These are phyloP conservation scores for Penicillium sclerotiorum DNA, from an alignment of 2,329 filamentous ascomycete genomes.

Conservation along the genomic window DNA sequence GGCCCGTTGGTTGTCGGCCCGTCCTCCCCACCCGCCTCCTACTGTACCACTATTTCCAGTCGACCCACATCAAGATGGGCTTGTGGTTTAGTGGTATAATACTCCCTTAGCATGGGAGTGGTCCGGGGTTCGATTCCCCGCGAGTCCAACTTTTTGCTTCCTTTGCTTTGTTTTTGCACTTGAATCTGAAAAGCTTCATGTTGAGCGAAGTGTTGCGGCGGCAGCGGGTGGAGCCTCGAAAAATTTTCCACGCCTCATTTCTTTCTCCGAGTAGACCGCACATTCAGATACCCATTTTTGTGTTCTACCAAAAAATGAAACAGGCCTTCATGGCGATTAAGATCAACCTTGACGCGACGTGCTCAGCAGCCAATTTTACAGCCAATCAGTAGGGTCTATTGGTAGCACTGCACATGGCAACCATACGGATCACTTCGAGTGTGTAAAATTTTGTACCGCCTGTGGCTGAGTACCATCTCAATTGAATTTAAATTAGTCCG, in stretches of 20 bases:
- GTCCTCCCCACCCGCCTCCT: background rate
- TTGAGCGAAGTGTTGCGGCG: background rate
- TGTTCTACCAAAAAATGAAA: no score
- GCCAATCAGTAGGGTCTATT: no score
- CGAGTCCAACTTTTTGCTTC: constrained; percentile 48
- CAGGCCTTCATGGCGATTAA: no score
- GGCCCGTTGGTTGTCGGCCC: background rate
- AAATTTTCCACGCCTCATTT: background rate
- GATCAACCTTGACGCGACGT: no score
- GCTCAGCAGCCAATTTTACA: no score
- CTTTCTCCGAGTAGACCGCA: background rate
- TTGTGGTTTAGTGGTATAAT: constrained; percentile 54
- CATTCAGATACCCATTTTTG: background rate
- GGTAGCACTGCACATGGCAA: no score
- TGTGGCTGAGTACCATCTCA: background rate
- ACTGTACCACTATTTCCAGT: background rate
- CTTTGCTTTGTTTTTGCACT: background rate
- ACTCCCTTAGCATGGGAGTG: constrained; percentile 52
- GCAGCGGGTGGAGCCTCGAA: background rate
- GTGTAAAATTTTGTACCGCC: no score
- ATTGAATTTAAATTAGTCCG: background rate
- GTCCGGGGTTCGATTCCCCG: constrained; percentile 54
- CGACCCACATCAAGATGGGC: constrained; percentile 23
- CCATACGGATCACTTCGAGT: no score
- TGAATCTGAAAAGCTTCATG: background rate